Conservation (phyloP, 78 protist genomes). For the Dictyostelium brefeldianum region DNA sequence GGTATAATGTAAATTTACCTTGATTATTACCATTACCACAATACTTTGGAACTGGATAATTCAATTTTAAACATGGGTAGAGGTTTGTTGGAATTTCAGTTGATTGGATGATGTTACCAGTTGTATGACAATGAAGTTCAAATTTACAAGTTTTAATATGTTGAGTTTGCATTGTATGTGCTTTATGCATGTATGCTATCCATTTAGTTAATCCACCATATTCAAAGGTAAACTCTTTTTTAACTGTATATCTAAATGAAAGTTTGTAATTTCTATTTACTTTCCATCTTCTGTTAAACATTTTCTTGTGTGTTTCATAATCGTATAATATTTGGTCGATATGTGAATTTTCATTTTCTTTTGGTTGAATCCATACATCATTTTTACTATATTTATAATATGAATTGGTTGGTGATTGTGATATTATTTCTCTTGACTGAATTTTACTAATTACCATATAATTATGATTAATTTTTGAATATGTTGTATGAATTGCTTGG, state of each 20-base stretch:
- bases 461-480: not conserved
- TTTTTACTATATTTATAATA: not conserved
- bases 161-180: constrained; percentile 9
- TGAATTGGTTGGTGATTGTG: not conserved
- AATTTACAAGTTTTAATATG: not conserved
- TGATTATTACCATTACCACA: too few relatives aligned
- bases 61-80: not conserved
- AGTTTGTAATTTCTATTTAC: not conserved
- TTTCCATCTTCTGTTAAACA: constrained; percentile 10
- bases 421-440: not conserved
- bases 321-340: constrained; percentile 14
- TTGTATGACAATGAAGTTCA: not conserved
- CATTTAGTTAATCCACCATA: not conserved
- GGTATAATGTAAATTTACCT: not conserved
- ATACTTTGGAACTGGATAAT: not conserved
- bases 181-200: not conserved
- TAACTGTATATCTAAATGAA: constrained; percentile 13
- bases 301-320: constrained; percentile 17
- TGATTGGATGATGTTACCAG: not conserved
- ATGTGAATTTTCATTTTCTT: not conserved
- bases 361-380: not conserved
- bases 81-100: constrained; percentile 3
- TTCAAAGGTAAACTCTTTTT: not conserved
- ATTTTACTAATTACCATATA: constrained; percentile 1
- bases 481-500: not conserved